Conservation (phyloP, 1,284 basidiomycete species). For the Clitocybe nebularis region DNA sequence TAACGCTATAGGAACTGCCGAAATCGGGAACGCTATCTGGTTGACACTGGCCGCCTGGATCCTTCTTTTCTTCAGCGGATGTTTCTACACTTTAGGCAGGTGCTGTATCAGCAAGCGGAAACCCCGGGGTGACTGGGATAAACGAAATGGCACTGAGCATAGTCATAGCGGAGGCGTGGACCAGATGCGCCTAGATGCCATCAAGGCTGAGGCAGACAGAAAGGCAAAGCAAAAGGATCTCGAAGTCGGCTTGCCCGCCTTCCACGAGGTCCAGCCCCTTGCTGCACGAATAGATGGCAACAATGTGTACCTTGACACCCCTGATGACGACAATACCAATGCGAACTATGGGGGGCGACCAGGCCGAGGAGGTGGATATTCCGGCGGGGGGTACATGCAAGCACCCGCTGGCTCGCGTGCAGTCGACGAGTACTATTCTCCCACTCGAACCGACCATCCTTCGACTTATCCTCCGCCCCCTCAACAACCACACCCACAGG, state of each 20-base stretch:
- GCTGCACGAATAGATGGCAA: conserved; percentile 56
- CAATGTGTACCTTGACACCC: conserved; percentile 45
- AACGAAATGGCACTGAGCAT: conserved; percentile 14
- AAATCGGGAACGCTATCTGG: conserved; percentile 81
- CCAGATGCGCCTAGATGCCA: conserved; percentile 70
- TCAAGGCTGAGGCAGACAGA: conserved; percentile 78
- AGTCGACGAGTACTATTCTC: conserved; percentile 67
- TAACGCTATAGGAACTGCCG: conserved; percentile 68
- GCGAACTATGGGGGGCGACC: conserved; percentile 27
- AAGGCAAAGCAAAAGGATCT: conserved; percentile 60
- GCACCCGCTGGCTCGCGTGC: conserved; percentile 61
- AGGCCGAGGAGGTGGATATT: conserved; percentile 28
- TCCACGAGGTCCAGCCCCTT: conserved; percentile 69
- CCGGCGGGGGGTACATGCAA: conserved; percentile 61
- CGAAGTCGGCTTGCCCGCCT: conserved; percentile 72
- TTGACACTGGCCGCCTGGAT: conserved; percentile 83
- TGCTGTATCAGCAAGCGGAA: conserved; percentile 66
- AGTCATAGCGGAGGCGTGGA: conserved; percentile 36
- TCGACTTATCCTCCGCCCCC: conserved; percentile 41
- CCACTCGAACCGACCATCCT: conserved; percentile 21
- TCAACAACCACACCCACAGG: conserved; percentile 14
- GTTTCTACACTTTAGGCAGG: conserved; percentile 76
- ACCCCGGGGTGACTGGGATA: conserved; percentile 35
- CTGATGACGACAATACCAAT: conserved; percentile 29
- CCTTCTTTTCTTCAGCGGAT: conserved; percentile 79